These are phyloP conservation scores for Beauveria caledonica DNA, from an alignment of 2,329 filamentous ascomycete genomes.

Conservation along the genomic window DNA sequence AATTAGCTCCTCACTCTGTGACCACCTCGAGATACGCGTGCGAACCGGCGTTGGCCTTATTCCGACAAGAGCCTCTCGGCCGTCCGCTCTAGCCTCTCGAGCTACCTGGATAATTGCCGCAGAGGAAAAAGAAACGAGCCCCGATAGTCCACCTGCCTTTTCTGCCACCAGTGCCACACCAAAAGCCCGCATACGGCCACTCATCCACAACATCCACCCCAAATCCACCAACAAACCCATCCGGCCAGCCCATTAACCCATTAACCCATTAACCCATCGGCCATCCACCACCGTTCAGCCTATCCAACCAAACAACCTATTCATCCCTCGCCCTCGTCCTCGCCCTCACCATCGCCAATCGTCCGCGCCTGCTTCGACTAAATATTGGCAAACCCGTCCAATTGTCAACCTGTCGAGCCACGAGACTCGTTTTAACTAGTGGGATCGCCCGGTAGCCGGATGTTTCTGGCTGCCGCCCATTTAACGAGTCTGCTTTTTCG, in stretches of 20 bases:
- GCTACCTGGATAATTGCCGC: not conserved
- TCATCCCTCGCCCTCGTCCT: not conserved
- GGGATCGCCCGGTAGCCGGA: slow-evolving; percentile 8
- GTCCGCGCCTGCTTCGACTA: not conserved
- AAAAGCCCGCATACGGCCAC: not conserved
- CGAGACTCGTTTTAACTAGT: not conserved
- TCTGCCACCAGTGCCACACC: not conserved
- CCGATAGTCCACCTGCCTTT: not conserved
- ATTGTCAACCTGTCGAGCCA: not conserved
- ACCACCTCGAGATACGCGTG: not conserved
- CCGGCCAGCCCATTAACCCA: not conserved
- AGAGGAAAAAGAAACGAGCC: not conserved
- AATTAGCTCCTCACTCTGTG: not conserved
- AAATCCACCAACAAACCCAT: slow-evolving; percentile 1
- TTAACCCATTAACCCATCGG: not conserved
- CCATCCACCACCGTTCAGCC: not conserved
- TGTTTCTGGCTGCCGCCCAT: not conserved
- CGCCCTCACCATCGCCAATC: not conserved
- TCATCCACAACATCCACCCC: not conserved
- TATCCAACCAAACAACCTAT: not conserved
- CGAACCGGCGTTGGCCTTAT: not conserved
- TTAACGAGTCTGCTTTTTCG: not conserved
- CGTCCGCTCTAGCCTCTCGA: not conserved
- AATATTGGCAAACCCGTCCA: not conserved
- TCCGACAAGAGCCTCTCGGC: not conserved